Evolutionary conservation across 1,139 yeast genomes (phyloP).

Genomic region (Schizosaccharomyces versatilis): DNA sequence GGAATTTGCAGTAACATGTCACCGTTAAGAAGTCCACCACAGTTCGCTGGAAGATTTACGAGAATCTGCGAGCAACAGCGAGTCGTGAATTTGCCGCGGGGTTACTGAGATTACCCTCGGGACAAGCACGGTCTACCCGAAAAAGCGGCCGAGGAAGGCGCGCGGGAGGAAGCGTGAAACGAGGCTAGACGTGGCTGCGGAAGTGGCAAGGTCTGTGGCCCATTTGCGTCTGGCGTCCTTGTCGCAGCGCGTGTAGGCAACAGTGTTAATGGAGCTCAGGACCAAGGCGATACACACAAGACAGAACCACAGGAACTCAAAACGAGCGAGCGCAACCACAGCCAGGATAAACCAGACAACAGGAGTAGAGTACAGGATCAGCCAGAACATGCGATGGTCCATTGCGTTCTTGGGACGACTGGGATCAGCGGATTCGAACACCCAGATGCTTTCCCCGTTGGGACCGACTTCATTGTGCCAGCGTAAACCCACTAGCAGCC

Average conservation of each 20-base stretch:
- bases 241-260: conserved; percentile 11
- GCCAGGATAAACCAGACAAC: conserved; percentile 54
- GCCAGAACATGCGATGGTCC: conserved; percentile 78
- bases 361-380: conserved; percentile 52
- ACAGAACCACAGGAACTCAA: conserved; percentile 48
- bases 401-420: conserved; percentile 68
- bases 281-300: conserved; percentile 15
- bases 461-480: conserved; percentile 41
- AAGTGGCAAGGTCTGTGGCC: conserved; percentile 4
- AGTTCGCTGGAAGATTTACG: too few species aligned
- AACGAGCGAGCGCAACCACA: conserved; percentile 50
- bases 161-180: neutral
- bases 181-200: neutral
- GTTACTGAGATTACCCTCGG: too few species aligned
- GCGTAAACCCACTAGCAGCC: conserved; percentile 71
- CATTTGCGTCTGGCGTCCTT: conserved; percentile 9
- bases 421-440: conserved; percentile 71
- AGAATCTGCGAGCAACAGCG: too few species aligned
- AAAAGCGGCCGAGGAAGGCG: neutral
- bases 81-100: too few species aligned
- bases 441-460: conserved; percentile 60
- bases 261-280: conserved; percentile 7
- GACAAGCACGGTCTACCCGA: neutral
- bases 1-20: too few species aligned
- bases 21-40: too few species aligned